phyloP scores from a whole-genome alignment of 148 eudicot genomes.

The Nepenthes gracilis region DNA sequence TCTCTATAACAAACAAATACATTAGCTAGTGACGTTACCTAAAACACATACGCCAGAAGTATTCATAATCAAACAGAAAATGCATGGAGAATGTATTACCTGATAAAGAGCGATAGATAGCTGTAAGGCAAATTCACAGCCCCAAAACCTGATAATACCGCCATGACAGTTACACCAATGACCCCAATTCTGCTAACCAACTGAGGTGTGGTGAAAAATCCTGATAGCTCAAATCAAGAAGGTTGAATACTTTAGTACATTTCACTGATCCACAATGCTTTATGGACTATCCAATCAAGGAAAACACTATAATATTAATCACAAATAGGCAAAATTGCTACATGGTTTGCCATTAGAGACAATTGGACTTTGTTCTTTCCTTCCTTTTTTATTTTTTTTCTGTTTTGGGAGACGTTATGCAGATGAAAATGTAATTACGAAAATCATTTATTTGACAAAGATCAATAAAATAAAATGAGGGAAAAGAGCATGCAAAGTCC shows the following conservation, averaged over 20 bases:
- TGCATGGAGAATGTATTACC: conserved; percentile 27
- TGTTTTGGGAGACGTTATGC: too few species aligned
- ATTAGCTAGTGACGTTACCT: not conserved
- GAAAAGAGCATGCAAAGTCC: too few species aligned
- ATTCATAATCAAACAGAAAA: not conserved
- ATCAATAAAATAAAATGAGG: too few species aligned
- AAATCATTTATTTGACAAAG: too few species aligned
- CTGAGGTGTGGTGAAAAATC: conserved; percentile 94
- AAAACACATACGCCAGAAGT: not conserved
- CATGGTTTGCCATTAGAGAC: too few species aligned
- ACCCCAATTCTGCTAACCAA: conserved; percentile 98
- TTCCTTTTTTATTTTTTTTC: too few species aligned
- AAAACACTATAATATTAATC: too few species aligned
- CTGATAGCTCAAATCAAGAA: conserved; percentile 25
- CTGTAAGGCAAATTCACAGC: conserved; percentile 98
- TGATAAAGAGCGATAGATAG: conserved; percentile 85
- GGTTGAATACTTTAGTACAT: not conserved
- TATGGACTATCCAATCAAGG: too few species aligned
- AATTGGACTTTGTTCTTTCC: too few species aligned
- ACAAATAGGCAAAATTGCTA: too few species aligned
- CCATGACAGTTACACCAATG: conserved; percentile 97
- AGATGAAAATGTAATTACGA: too few species aligned
- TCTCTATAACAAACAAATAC: conserved; percentile 40
- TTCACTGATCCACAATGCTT: not conserved
- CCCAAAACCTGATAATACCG: conserved; percentile 94